phyloP scores from a whole-genome alignment of 2,329 filamentous ascomycete genomes.

The Aspergillus sp. region DNA sequence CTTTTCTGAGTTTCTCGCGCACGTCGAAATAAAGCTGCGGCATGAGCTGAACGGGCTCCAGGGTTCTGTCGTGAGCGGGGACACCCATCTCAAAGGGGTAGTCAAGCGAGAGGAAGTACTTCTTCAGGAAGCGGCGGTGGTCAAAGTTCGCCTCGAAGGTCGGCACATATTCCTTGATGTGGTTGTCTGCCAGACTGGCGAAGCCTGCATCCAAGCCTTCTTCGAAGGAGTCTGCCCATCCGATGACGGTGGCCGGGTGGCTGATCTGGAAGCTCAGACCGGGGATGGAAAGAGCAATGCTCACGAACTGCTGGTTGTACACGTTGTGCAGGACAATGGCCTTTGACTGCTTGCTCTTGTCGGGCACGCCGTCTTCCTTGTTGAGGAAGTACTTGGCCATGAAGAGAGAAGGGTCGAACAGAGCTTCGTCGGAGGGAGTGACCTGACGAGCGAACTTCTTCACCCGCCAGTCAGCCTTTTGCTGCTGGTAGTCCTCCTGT shows the following conservation, averaged over 20 bases:
- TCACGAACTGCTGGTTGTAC: not conserved
- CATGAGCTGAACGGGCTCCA: not conserved
- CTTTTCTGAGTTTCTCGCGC: too few species aligned
- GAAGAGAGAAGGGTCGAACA: not conserved
- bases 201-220: not conserved
- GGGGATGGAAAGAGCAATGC: too few species aligned
- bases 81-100: not conserved
- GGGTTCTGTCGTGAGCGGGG: not conserved
- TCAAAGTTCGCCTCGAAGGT: not conserved
- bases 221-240: not conserved
- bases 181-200: not conserved
- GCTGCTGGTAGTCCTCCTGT: not conserved
- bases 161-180: not conserved
- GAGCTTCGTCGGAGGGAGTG: not conserved
- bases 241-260: not conserved
- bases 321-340: not conserved
- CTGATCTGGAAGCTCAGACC: not conserved
- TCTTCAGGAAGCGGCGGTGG: not conserved
- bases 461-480: not conserved
- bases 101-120: not conserved
- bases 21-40: not conserved
- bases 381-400: conserved; percentile 3
- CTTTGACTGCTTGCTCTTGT: not conserved
- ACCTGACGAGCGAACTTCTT: not conserved
- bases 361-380: not conserved